Percentiles rank a stretch among this genome's conserved stretches.
phyloP scores from a whole-genome alignment of 2,329 filamentous ascomycete genomes.

The Penicillium concentricum region DNA sequence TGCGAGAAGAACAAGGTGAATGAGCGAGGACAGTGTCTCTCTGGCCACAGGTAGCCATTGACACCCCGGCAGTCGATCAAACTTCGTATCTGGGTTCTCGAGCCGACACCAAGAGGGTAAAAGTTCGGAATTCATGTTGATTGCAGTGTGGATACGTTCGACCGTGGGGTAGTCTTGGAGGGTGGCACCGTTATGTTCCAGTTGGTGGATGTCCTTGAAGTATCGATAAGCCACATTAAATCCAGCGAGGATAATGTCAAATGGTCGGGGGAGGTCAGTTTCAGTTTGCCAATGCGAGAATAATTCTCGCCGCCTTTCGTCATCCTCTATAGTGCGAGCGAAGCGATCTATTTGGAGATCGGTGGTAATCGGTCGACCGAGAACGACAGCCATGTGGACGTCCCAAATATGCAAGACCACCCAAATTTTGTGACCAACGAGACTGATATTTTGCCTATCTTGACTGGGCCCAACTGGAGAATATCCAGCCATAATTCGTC shows the following conservation, averaged over 20 bases:
- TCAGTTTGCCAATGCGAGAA: slow-evolving; percentile 11
- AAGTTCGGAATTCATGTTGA: slow-evolving; percentile 7
- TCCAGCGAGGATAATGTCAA: too few species aligned
- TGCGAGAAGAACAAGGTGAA: slow-evolving; percentile 18
- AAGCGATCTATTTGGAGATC: slow-evolving; percentile 12
- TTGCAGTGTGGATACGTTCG: slow-evolving; percentile 9
- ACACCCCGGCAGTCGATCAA: slow-evolving; percentile 11
- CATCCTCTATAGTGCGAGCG: slow-evolving; percentile 7
- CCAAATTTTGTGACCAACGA: slow-evolving; percentile 14
- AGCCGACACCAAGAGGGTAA: slow-evolving; percentile 19
- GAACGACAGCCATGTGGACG: slow-evolving; percentile 22
- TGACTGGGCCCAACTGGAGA: neutral
- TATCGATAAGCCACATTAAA: too few species aligned
- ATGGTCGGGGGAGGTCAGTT: too few species aligned
- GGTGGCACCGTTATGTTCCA: too few species aligned
- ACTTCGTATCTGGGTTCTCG: slow-evolving; percentile 13
- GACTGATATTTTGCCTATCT: neutral
- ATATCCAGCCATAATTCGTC: neutral
- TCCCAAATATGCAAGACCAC: slow-evolving; percentile 23
- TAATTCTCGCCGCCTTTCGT: neutral
- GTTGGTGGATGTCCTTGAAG: too few species aligned
- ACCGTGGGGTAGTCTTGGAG: slow-evolving; percentile 8
- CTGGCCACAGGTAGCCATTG: slow-evolving; percentile 18
- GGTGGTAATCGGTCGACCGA: slow-evolving; percentile 18
- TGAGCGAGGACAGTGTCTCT: slow-evolving; percentile 13